Evolutionary conservation across 1,284 basidiomycete species (phyloP), one percentile per base, ranked within the genome.

Genomic region (Cutaneotrichosporon mucoides): DNA sequence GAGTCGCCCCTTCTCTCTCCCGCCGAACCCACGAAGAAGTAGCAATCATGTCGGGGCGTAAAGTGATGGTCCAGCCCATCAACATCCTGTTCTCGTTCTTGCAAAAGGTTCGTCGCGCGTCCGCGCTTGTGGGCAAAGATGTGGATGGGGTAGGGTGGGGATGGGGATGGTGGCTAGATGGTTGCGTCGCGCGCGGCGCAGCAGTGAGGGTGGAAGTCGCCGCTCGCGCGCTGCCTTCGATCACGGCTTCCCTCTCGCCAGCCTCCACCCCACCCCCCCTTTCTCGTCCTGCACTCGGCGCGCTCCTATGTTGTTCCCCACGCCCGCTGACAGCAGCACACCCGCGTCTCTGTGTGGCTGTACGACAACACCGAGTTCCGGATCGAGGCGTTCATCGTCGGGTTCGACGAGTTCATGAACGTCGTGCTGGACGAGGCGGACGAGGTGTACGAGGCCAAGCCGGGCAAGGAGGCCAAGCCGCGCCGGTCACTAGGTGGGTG

Each of bases 371-470:
- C 88, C 64, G 93, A 98, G 73, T 94, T 96, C 87, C 85, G 95
- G 62, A 88, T 99, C 66, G 94, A 99, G 79, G 96, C 95, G 58
- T 86, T 86, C 79, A 98, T 99, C 79, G 89, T 94, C 80, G 93
- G 96, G 33, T 99, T 99, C 73, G 96, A 99, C 77, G 96, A 99
- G 79, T 99, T 99, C 79, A 99, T 99, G 96, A 99, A 99, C 76
- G 82, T 99, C 16, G 92, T 97, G 24, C 81, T 97, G n/a, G 93
- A 97, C 71, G 92, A 98, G 63, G 92, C 95, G 43, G 85, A 86
- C 61, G 96, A 99, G 78, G 89, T 98, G 6, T 95, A 86, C 75
- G 86, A 93, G 54, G 84, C 86, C 59, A 89, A 92, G 79, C 87
- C 92, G 46, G 83, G 88, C 66, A 82, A 87, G 79, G 87, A 90